Evolutionary conservation across 140 eudicot genomes (phyloP).

Genomic region (Bidens hawaiensis): DNA sequence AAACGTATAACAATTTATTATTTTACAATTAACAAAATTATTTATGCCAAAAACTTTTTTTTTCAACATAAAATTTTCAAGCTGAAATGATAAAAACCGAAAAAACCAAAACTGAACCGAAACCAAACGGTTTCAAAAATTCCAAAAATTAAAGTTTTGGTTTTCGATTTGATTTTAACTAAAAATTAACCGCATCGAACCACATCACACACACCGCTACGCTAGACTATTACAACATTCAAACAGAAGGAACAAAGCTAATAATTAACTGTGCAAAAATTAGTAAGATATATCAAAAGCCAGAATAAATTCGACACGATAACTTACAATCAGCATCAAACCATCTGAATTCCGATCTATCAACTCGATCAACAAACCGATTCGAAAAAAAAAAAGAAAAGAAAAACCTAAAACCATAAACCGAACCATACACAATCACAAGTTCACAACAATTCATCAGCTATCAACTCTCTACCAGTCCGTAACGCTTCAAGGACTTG

Average conservation of each 20-base stretch:
- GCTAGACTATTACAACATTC: too few species aligned
- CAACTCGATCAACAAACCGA: neutral
- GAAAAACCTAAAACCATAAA: neutral
- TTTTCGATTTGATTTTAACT: too few species aligned
- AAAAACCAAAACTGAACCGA: too few species aligned
- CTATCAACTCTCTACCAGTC: slow-evolving; percentile 26
- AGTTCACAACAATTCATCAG: slow-evolving; percentile 32
- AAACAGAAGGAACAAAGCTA: slow-evolving; percentile 12
- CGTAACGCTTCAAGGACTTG: slow-evolving; percentile 59
- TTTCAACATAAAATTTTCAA: too few species aligned
- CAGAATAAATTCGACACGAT: slow-evolving; percentile 24
- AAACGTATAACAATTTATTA: too few species aligned
- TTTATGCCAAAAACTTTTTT: too few species aligned
- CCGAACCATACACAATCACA: neutral
- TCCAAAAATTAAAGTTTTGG: too few species aligned
- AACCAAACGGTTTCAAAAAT: too few species aligned
- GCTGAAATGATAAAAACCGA: too few species aligned
- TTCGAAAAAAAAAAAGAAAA: neutral
- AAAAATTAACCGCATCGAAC: too few species aligned
- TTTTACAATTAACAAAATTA: too few species aligned
- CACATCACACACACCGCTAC: too few species aligned
- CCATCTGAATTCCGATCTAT: slow-evolving; percentile 27
- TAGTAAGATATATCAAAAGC: neutral
- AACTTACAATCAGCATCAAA: slow-evolving; percentile 14
- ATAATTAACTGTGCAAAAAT: neutral